Conservation (phyloP, 2,329 filamentous ascomycete species). For the Penicillium sp. region DNA sequence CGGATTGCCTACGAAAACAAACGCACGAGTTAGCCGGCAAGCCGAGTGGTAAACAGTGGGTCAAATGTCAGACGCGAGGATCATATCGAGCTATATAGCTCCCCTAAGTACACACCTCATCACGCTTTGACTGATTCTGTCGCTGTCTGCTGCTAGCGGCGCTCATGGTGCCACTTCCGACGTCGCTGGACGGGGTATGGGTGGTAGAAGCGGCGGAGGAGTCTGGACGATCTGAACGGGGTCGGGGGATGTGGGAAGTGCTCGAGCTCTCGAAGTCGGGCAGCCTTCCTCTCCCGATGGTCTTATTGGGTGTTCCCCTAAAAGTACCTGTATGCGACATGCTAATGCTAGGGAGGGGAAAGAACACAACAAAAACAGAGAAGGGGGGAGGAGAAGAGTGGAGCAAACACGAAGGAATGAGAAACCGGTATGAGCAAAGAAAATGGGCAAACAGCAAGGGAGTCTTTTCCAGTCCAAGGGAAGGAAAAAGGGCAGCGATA, state of each 20-base stretch:
- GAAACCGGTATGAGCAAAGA: slow-evolving; percentile 16
- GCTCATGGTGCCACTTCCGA: slow-evolving; percentile 71
- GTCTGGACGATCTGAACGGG: slow-evolving; percentile 63
- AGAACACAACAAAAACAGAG: slow-evolving; percentile 17
- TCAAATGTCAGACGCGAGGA: neutral
- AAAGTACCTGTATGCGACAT: slow-evolving; percentile 65
- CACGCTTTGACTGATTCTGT: slow-evolving; percentile 94
- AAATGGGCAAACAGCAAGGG: slow-evolving; percentile 19
- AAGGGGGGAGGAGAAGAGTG: slow-evolving; percentile 13
- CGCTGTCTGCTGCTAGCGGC: slow-evolving; percentile 85
- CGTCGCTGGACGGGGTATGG: slow-evolving; percentile 49
- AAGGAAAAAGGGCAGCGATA: slow-evolving; percentile 28
- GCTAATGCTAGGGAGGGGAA: slow-evolving; percentile 28
- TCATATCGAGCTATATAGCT: slow-evolving; percentile 5
- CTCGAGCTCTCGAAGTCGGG: slow-evolving; percentile 55
- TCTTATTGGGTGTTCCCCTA: slow-evolving; percentile 57
- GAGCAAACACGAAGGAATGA: slow-evolving; percentile 19
- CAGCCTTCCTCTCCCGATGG: slow-evolving; percentile 56
- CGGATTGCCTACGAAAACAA: slow-evolving; percentile 74
- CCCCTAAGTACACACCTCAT: slow-evolving; percentile 71
- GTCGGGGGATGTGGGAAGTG: slow-evolving; percentile 61
- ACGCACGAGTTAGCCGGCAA: slow-evolving; percentile 5
- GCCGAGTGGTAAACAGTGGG: neutral
- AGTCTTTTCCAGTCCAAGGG: slow-evolving; percentile 18
- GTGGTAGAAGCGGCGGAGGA: slow-evolving; percentile 39